Evolutionary conservation across 1,139 yeast species (phyloP).

Genomic region (Suhomyces taliae): DNA sequence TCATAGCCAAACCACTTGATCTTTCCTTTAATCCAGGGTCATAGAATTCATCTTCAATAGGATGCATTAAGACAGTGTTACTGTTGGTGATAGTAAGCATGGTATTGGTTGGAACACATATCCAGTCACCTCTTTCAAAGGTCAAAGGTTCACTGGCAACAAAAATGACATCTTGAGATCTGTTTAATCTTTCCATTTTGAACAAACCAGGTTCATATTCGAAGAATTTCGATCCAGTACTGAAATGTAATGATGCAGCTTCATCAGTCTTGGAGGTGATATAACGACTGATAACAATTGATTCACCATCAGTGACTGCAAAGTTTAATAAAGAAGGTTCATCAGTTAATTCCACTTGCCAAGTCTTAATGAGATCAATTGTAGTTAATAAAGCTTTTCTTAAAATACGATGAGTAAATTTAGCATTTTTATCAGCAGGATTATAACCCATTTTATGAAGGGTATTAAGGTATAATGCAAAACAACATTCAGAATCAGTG

Average conservation of each 20-base stretch:
- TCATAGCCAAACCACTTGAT: constrained; percentile 79
- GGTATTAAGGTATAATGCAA: constrained; percentile 83
- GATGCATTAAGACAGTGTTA: constrained; percentile 87
- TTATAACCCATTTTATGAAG: constrained; percentile 73
- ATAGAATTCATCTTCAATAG: constrained; percentile 86
- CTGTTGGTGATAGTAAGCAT: constrained; percentile 71
- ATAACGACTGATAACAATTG: constrained; percentile 87
- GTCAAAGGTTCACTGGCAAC: constrained; percentile 96
- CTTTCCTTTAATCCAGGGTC: constrained; percentile 66
- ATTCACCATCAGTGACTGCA: constrained; percentile 91
- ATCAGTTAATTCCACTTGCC: constrained; percentile 46
- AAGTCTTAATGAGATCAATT: constrained; percentile 68
- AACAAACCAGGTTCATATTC: constrained; percentile 90
- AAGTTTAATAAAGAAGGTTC: constrained; percentile 91
- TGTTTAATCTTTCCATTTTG: constrained; percentile 88
- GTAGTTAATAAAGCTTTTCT: constrained; percentile 72
- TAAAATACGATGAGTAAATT: constrained; percentile 55
- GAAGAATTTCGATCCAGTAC: constrained; percentile 87
- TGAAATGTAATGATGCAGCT: constrained; percentile 93
- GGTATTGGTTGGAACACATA: constrained; percentile 92
- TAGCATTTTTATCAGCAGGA: constrained; percentile 42
- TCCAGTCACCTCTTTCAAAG: constrained; percentile 96
- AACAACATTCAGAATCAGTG: constrained; percentile 94
- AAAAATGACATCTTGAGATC: constrained; percentile 93
- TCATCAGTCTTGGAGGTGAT: constrained; percentile 88